Base-by-base conservation (phyloP, 495 filamentous ascomycete genomes). In the Lasiosphaeria miniovina region DNA sequence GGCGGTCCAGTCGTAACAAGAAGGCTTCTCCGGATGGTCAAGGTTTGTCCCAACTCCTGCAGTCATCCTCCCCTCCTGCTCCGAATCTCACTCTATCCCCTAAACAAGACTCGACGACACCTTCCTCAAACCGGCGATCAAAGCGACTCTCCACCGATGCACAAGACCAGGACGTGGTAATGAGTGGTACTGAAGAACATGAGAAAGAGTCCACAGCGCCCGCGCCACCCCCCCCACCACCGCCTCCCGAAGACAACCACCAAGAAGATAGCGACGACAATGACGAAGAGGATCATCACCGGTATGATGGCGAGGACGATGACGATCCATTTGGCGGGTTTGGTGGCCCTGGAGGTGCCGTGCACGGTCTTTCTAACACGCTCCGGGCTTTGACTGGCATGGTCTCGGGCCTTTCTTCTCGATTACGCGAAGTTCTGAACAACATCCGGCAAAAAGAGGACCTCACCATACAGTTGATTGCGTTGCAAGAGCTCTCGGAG, bases 401-500 rank as follows among this genome's bases (percentile, higher is more conserved):
- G 82, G 91, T 96, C 77, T 86, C 91, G 2, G 89, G 91, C 38
- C 84, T 90, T 58, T 89, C 89, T 32, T 81, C 86, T 5, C 85
- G 90, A 49, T 76, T 99, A 48, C 85, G 94, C 34, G 88, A 91
- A 60, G 90, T 96, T 53, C 82, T 98, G 61, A 81, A 78, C 66
- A 93, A 93, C 64, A 80, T 99, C 56, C 86, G 86, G 67, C 86
- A 89, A 64, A 95, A 95, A 72, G 91, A 92, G 45, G 90, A 97
- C 63, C 86, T 89, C 1, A 93, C 92, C 1, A 76, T 93, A 12
- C 95, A 98, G 74, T 77, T 96, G 49, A 91, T 96, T 64, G 95
- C 94, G 36, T 80, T 99, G 38, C 90, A 95, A 70, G 93, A 97
- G 63, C 82, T 99, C 6, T 95, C 95, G 0, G 93, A 98, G 71